phyloP scores from a whole-genome alignment of 202 grass and related monocot species.

The Musa balbisiana region DNA sequence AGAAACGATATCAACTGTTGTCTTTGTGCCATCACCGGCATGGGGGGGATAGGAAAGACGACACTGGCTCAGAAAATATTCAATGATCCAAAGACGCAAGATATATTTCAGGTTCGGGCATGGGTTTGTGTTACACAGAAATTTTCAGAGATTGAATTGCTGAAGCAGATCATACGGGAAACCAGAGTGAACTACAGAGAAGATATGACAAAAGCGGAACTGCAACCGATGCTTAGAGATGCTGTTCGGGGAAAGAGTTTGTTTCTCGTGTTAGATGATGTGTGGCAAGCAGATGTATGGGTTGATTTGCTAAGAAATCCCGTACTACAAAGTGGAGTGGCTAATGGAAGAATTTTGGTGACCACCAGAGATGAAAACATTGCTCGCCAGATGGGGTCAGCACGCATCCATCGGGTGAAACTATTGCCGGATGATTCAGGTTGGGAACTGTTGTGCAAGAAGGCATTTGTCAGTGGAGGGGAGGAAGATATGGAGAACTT shows the following conservation, averaged over 20 bases:
- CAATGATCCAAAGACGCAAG: constrained; percentile 20
- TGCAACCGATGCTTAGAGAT: background rate
- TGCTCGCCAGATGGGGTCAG: background rate
- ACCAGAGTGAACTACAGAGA: too few relatives aligned
- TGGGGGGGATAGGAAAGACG: constrained; percentile 45
- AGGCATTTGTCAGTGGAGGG: background rate
- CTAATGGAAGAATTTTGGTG: background rate
- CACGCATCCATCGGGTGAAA: background rate
- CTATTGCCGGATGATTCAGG: background rate
- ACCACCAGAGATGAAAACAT: background rate
- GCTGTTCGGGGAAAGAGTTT: background rate
- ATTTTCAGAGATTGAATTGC: background rate
- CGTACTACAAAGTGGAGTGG: background rate
- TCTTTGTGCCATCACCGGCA: constrained; percentile 32
- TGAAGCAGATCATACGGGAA: background rate
- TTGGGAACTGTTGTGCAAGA: background rate
- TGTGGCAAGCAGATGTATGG: background rate
- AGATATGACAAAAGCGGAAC: background rate
- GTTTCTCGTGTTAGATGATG: background rate
- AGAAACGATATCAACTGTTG: constrained; percentile 2
- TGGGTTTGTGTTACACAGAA: constrained; percentile 38
- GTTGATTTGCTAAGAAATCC: background rate
- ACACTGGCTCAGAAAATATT: constrained; percentile 36
- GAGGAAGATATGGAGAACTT: background rate
- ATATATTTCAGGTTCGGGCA: constrained; percentile 14